Conservation (phyloP, 2,329 filamentous ascomycete genomes). For the Diplodia sapinea region DNA sequence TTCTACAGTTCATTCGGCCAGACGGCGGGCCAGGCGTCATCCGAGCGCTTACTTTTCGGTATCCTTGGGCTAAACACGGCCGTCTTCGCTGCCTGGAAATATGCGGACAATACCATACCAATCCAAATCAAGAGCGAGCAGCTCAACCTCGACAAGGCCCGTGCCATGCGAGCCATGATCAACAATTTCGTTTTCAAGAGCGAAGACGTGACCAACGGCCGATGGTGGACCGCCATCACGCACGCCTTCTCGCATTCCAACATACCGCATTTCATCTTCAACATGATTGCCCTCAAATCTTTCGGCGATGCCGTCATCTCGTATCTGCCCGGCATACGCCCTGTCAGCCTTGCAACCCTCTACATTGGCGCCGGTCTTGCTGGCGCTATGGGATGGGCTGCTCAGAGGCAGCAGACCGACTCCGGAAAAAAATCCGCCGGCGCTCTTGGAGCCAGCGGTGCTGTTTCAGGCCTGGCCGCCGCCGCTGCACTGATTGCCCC, state of each 20-base stretch:
- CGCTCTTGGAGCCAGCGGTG: constrained; percentile 49
- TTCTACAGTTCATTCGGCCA: not conserved
- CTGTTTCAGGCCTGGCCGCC: constrained; percentile 49
- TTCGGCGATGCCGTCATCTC: constrained; percentile 45
- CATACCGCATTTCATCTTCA: constrained; percentile 47
- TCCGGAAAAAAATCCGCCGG: not conserved
- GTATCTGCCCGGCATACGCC: constrained; percentile 1
- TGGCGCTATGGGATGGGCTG: constrained; percentile 33
- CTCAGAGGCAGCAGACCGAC: not conserved
- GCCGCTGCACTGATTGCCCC: constrained; percentile 50
- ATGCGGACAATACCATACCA: constrained; percentile 36
- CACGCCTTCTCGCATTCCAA: constrained; percentile 48
- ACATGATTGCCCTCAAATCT: constrained; percentile 50
- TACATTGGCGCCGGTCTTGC: constrained; percentile 42
- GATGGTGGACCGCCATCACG: constrained; percentile 42
- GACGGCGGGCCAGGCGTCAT: constrained; percentile 4
- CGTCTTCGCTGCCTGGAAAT: constrained; percentile 48
- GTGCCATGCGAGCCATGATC: not conserved
- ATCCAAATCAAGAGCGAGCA: constrained; percentile 23
- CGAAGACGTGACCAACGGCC: constrained; percentile 39
- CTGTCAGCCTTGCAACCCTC: constrained; percentile 40
- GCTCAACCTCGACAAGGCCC: constrained; percentile 5
- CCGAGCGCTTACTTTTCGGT: constrained; percentile 35
- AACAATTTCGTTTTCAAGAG: constrained; percentile 44
- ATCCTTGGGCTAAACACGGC: constrained; percentile 50